Evolutionary conservation across 345 rosid species (phyloP).

Genomic region (Gossypium rotundifolium): DNA sequence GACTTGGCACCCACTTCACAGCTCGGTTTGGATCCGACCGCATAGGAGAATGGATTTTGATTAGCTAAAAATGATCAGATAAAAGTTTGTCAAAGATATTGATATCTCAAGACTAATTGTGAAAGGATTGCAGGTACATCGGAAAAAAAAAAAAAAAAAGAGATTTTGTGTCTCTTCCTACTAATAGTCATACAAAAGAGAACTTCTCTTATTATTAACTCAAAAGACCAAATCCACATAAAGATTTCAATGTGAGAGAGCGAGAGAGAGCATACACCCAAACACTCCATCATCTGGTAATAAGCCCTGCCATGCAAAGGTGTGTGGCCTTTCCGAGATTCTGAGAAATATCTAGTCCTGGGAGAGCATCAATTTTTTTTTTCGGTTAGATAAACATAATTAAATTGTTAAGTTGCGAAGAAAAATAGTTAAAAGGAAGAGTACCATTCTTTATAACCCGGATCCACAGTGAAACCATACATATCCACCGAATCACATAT

Average conservation of each 20-base stretch:
- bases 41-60: slow-evolving; percentile 96
- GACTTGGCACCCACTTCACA: slow-evolving; percentile 70
- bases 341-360: slow-evolving; percentile 98
- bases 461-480: slow-evolving; percentile 97
- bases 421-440: not conserved
- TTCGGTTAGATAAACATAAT: slow-evolving; percentile 5
- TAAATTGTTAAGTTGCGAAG: not conserved
- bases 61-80: slow-evolving; percentile 45
- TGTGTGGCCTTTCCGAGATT: slow-evolving; percentile 93
- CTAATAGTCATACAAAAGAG: not conserved
- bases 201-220: not conserved
- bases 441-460: slow-evolving; percentile 95
- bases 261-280: slow-evolving; percentile 59
- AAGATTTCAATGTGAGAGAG: not conserved
- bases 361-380: slow-evolving; percentile 12
- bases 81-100: slow-evolving; percentile 14
- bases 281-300: slow-evolving; percentile 99
- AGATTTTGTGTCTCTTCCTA: not conserved
- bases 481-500: slow-evolving; percentile 86
- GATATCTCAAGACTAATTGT: slow-evolving; percentile 1
- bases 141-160: not conserved
- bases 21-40: slow-evolving; percentile 65
- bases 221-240: not conserved
- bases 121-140: not conserved
- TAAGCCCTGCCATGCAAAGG: slow-evolving; percentile 97